Conservation (phyloP, 2,329 filamentous ascomycete genomes). For the Plectosphaerella sp. region DNA sequence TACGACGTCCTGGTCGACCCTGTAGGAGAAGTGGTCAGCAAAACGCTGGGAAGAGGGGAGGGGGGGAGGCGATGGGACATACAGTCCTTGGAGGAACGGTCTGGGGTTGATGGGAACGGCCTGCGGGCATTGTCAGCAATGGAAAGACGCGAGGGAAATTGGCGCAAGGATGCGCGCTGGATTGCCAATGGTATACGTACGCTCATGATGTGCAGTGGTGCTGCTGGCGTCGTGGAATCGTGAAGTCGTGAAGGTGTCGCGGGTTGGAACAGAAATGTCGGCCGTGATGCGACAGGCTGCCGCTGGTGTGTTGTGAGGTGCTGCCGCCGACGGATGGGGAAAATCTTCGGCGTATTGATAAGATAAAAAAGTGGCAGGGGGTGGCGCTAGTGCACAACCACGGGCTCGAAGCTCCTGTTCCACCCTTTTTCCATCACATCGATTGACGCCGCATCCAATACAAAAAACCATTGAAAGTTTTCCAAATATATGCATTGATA, state of each 20-base stretch:
- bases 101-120: slow-evolving; percentile 96
- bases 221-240: background rate
- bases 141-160: background rate
- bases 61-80: slow-evolving; percentile 36
- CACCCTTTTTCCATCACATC: background rate
- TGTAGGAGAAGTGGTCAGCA: slow-evolving; percentile 23
- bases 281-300: background rate
- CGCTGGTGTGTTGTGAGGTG: background rate
- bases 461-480: too few species aligned
- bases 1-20: slow-evolving; percentile 84
- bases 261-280: background rate
- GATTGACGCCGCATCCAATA: too few species aligned
- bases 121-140: slow-evolving; percentile 26
- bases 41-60: background rate
- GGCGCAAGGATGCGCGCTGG: background rate
- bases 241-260: background rate
- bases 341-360: background rate
- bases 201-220: slow-evolving; percentile 26
- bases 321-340: background rate
- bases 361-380: background rate
- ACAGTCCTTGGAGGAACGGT: slow-evolving; percentile 92
- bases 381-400: too few species aligned
- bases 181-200: slow-evolving; percentile 13
- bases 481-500: too few species aligned
- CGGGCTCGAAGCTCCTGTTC: background rate